Evolutionary conservation across 306 rosid genomes (phyloP).

Genomic region (Castanea crenata): DNA sequence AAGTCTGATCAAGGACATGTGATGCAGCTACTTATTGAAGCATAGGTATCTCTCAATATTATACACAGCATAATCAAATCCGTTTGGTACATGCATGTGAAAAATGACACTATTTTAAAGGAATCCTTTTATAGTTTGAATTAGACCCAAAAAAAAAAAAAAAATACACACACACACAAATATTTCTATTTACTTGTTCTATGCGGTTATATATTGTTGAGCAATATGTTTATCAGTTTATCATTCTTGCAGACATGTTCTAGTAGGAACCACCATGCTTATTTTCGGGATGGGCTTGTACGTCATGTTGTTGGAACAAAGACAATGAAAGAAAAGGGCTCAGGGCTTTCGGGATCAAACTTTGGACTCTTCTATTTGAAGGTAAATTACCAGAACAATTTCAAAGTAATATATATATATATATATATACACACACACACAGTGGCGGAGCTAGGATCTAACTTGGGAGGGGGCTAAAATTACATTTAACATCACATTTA

Average conservation of each 20-base stretch:
- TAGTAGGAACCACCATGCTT: slow-evolving; percentile 52
- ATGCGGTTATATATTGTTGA: background rate
- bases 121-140: too few species aligned
- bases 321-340: slow-evolving; percentile 20
- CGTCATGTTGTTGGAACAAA: slow-evolving; percentile 39
- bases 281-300: slow-evolving; percentile 47
- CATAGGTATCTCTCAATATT: slow-evolving; percentile 28
- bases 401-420: too few species aligned
- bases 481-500: too few species aligned
- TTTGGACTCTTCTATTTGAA: slow-evolving; percentile 44
- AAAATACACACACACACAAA: too few species aligned
- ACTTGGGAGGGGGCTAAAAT: too few species aligned
- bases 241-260: slow-evolving; percentile 43
- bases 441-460: too few species aligned
- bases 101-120: too few species aligned
- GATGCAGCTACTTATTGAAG: slow-evolving; percentile 48
- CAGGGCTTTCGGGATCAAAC: slow-evolving; percentile 28
- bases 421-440: background rate
- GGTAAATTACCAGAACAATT: slow-evolving; percentile 21
- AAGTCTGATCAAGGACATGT: slow-evolving; percentile 38
- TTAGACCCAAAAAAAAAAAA: background rate
- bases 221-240: background rate
- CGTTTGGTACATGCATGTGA: too few species aligned
- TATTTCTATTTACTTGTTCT: background rate
- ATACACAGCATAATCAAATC: too few species aligned